Evolutionary conservation across 139 green algal genomes (phyloP), one percentile per base, ranked within the genome.

Genomic region (Diplosphaera chodatii): DNA sequence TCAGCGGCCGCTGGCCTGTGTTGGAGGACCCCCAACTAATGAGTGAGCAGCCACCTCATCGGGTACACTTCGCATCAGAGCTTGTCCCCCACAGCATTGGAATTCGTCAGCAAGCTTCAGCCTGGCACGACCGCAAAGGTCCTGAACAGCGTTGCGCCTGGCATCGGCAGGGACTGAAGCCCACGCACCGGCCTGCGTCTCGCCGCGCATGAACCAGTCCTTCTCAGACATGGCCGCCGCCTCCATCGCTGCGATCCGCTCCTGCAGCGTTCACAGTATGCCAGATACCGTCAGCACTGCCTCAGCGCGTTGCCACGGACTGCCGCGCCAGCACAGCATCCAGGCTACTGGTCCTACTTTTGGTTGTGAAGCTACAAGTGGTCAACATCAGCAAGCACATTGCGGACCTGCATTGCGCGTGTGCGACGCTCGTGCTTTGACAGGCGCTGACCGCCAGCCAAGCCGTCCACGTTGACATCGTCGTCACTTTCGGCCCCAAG

Each of bases 171-270:
- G 63, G n/a, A 67, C 18, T 28, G 4, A n/a, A 5, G 8, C 13
- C 37, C 1, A 1, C 64, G 31, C 40, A 84, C 79, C 80, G 64
- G 79, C 92, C 13, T 64, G 66, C 22, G 90, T 84, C 79, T 98
- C 94, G 8, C 93, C 93, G 30, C 64, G 63, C 74, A 97, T 78
- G 48, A 87, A 87, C 93, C 93, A 97, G 25, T 81, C 73, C 81
- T 91, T 91, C 32, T 93, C 84, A 4, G 48, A 84, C 69, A 96
- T 80, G 1, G 89, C 87, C 1, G 76, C 75, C 30, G 78, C 74
- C 81, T 97, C 93, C 68, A 98, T 77, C 74, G 76, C 71, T 27
- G 56, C 32, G 4, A 91, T 87, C 15, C 83, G 86, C 78, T 92
- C 84, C 75, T 62, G 33, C n/a, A n/a, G n/a, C n/a, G n/a, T n/a